phyloP scores from a whole-genome alignment of 2,329 filamentous ascomycete species.

The Emmonsiellopsis sp. region DNA sequence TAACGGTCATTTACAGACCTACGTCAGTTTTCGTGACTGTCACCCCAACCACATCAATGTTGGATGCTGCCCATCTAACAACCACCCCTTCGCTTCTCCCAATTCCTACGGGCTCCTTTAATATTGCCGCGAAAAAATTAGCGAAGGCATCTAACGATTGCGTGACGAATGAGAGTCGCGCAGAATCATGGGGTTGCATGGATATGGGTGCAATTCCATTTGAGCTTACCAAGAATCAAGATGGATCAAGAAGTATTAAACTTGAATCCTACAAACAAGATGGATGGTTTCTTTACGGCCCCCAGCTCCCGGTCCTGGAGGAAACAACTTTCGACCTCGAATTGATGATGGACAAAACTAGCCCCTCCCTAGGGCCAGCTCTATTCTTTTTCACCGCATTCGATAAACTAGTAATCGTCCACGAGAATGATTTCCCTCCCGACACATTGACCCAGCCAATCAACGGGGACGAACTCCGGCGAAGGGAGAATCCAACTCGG shows the following conservation, averaged over 20 bases:
- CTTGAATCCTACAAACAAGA: slow-evolving; percentile 30
- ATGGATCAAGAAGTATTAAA: slow-evolving; percentile 22
- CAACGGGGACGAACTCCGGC: slow-evolving; percentile 12
- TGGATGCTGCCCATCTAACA: slow-evolving; percentile 43
- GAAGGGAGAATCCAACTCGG: slow-evolving; percentile 19
- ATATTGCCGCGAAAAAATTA: slow-evolving; percentile 37
- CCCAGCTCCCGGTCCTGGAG: slow-evolving; percentile 47
- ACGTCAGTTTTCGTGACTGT: slow-evolving; percentile 34
- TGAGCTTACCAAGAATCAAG: slow-evolving; percentile 14
- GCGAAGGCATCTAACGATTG: slow-evolving; percentile 42
- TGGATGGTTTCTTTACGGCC: slow-evolving; percentile 47
- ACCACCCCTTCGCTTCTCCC: slow-evolving; percentile 34
- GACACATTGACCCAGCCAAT: slow-evolving; percentile 6
- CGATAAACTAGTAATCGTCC: slow-evolving; percentile 53
- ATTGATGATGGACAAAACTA: slow-evolving; percentile 49
- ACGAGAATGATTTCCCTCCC: slow-evolving; percentile 25
- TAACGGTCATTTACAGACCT: slow-evolving; percentile 15
- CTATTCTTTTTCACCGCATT: slow-evolving; percentile 54
- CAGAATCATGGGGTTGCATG: slow-evolving; percentile 43
- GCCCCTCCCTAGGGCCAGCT: slow-evolving; percentile 48
- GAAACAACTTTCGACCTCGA: slow-evolving; percentile 37
- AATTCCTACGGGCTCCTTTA: slow-evolving; percentile 42
- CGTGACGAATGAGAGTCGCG: slow-evolving; percentile 35
- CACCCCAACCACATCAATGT: slow-evolving; percentile 35
- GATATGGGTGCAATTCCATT: slow-evolving; percentile 18